These are phyloP conservation scores for Aspergillus steynii DNA, from an alignment of 495 filamentous ascomycete genomes.

Conservation along the genomic window DNA sequence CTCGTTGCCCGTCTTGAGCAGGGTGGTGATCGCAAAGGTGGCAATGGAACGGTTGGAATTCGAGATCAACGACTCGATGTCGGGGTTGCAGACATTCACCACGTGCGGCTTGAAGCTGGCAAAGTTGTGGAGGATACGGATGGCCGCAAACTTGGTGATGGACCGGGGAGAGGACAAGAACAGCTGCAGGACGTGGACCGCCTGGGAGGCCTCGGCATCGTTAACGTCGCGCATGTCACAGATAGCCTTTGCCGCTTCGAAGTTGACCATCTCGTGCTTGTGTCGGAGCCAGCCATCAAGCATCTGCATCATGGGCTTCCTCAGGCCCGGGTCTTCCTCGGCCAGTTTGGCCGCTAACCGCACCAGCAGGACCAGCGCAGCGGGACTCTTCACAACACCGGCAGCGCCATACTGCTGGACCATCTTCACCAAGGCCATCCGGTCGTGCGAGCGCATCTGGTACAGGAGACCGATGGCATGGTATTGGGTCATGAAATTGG, in stretches of 20 bases:
- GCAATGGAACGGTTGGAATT: constrained; percentile 97
- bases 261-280: constrained; percentile 99
- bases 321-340: constrained; percentile 84
- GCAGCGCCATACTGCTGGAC: constrained; percentile 94
- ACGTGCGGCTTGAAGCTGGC: constrained; percentile 92
- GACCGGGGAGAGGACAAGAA: constrained; percentile 96
- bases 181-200: constrained; percentile 91
- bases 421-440: constrained; percentile 99
- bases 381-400: constrained; percentile 91
- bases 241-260: constrained; percentile 97
- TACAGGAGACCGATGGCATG: constrained; percentile 97
- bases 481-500: constrained; percentile 95
- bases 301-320: constrained; percentile 92
- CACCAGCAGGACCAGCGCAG: constrained; percentile 88
- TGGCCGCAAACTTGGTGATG: constrained; percentile 96
- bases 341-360: constrained; percentile 92
- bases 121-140: constrained; percentile 94
- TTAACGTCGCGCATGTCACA: constrained; percentile 91
- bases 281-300: constrained; percentile 96
- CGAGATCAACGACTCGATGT: constrained; percentile 93
- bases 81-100: constrained; percentile 90
- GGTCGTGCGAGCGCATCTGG: constrained; percentile 95
- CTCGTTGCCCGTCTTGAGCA: constrained; percentile 98
- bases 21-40: constrained; percentile 95
- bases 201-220: constrained; percentile 87